These are phyloP conservation scores for Artemisia tridentata DNA, from an alignment of 129 eudicot genomes.

Conservation along the genomic window DNA sequence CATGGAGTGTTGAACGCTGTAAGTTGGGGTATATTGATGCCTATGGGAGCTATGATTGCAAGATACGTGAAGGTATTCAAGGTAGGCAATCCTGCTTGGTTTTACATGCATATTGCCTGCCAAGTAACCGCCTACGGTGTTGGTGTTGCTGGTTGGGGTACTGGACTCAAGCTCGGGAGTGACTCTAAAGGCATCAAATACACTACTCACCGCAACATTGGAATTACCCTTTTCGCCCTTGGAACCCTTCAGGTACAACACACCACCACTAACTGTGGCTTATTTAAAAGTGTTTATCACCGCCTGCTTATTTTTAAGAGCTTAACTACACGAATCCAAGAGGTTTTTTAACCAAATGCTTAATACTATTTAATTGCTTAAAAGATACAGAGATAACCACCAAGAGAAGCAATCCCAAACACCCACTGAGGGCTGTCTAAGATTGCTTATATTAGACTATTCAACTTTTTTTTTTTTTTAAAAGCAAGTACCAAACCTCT, in stretches of 20 bases:
- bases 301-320: neutral
- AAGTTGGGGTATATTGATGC: conserved; percentile 95
- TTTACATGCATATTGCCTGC: conserved; percentile 72
- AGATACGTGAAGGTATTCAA: conserved; percentile 87
- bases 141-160: conserved; percentile 89
- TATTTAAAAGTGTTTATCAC: neutral
- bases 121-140: conserved; percentile 72
- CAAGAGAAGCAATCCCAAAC: too few relatives aligned
- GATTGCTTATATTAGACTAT: too few relatives aligned
- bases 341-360: too few relatives aligned
- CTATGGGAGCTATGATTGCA: conserved; percentile 82
- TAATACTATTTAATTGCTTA: too few relatives aligned
- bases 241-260: conserved; percentile 76
- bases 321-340: too few relatives aligned
- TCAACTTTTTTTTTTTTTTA: too few relatives aligned
- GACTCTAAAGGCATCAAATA: conserved; percentile 54
- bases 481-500: too few relatives aligned
- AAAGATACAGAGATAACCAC: too few relatives aligned
- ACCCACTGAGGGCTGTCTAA: too few relatives aligned
- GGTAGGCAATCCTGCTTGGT: conserved; percentile 91
- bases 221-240: conserved; percentile 75
- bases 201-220: conserved; percentile 66
- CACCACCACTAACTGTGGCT: neutral
- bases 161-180: conserved; percentile 82
- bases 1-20: conserved; percentile 92